Percentiles rank a stretch among this genome's conserved stretches.
phyloP scores from a whole-genome alignment of 2,329 filamentous ascomycete species.

The Colletotrichum spinosum region DNA sequence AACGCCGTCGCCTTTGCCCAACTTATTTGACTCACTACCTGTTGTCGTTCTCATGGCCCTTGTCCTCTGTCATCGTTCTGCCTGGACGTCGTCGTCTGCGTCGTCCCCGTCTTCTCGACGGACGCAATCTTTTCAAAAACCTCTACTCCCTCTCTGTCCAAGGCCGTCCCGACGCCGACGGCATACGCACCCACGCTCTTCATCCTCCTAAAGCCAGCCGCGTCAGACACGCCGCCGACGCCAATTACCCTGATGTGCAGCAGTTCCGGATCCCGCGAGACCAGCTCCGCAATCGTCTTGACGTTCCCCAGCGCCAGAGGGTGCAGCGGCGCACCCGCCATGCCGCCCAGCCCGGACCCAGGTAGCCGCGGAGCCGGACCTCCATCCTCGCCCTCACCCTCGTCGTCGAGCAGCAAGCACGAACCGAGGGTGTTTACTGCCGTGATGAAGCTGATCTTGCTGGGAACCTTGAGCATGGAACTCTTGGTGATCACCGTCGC shows the following conservation, averaged over 20 bases:
- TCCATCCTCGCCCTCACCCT: slow-evolving; percentile 28
- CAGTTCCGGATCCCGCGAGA: slow-evolving; percentile 63
- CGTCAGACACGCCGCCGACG: slow-evolving; percentile 77
- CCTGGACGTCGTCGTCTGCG: too few relatives aligned
- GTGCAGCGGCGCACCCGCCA: slow-evolving; percentile 79
- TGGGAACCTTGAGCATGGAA: slow-evolving; percentile 31
- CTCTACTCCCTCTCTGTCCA: slow-evolving; percentile 71
- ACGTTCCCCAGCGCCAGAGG: slow-evolving; percentile 82
- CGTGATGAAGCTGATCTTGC: slow-evolving; percentile 73
- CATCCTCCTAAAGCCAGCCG: slow-evolving; percentile 73
- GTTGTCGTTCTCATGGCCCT: too few relatives aligned
- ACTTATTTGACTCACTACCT: too few relatives aligned
- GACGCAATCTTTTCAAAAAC: slow-evolving; percentile 71
- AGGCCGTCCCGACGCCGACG: slow-evolving; percentile 76
- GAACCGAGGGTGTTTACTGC: slow-evolving; percentile 79
- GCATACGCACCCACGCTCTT: slow-evolving; percentile 71
- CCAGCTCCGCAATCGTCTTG: slow-evolving; percentile 68
- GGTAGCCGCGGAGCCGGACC: slow-evolving; percentile 54
- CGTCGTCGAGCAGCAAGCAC: slow-evolving; percentile 66
- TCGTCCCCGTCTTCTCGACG: too few relatives aligned
- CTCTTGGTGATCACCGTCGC: slow-evolving; percentile 25
- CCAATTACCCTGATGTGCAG: slow-evolving; percentile 74
- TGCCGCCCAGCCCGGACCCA: slow-evolving; percentile 72
- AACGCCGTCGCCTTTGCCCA: too few relatives aligned
- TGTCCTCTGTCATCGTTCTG: too few relatives aligned